Percentiles rank a stretch among this genome's conserved stretches.
phyloP scores from a whole-genome alignment of 2,329 filamentous ascomycete species.

The Calonectria leucothoes region DNA sequence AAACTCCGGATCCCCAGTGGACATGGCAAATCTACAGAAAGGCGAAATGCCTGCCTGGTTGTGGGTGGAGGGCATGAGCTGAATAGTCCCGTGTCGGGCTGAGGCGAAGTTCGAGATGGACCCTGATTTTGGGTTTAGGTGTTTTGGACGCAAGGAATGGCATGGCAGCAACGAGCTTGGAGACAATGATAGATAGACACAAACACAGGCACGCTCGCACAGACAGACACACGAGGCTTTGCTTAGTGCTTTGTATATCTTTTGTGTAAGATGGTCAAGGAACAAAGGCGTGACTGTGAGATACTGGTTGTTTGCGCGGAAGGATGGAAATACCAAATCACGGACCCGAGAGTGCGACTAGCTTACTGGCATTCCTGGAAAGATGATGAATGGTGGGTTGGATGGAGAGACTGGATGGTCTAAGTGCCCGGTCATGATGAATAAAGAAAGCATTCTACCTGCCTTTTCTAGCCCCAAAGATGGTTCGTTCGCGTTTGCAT shows the following conservation, averaged over 20 bases:
- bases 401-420: not conserved
- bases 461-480: not conserved
- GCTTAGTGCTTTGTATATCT: conserved; percentile 22
- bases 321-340: conserved; percentile 17
- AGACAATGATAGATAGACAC: conserved; percentile 36
- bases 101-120: conserved; percentile 14
- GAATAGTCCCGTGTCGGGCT: not conserved
- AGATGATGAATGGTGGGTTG: not conserved
- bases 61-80: not conserved
- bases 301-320: not conserved
- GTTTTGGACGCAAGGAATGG: conserved; percentile 20
- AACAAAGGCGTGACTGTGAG: conserved; percentile 13
- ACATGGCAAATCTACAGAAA: not conserved
- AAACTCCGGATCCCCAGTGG: conserved; percentile 21
- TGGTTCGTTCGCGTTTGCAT: not conserved
- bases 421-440: conserved; percentile 20
- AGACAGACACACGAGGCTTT: conserved; percentile 23
- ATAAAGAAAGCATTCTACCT: conserved; percentile 14
- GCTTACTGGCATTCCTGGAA: not conserved
- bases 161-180: conserved; percentile 28
- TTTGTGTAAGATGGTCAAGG: conserved; percentile 12
- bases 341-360: not conserved
- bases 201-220: conserved; percentile 25
- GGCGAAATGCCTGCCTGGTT: not conserved
- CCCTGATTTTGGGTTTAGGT: conserved; percentile 20